Percentiles rank a stretch among this genome's conserved stretches.
Evolutionary conservation across 768 basidiomycete genomes (phyloP).

Genomic region (Mycena latifolia): DNA sequence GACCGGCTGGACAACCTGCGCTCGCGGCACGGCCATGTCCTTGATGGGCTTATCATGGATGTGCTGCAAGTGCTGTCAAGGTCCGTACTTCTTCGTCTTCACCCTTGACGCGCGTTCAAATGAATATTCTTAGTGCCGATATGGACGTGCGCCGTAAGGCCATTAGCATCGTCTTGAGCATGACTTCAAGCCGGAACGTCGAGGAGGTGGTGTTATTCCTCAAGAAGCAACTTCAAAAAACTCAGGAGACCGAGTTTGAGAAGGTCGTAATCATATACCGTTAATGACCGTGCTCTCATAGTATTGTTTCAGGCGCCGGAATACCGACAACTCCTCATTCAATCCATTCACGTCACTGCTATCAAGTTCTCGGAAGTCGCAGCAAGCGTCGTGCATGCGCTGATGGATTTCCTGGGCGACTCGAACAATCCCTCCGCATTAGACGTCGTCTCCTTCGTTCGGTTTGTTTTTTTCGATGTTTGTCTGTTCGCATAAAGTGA

Average conservation of each 20-base stretch:
- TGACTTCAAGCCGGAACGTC: constrained; percentile 95
- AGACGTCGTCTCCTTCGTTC: constrained; percentile 86
- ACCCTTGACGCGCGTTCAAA: constrained; percentile 1
- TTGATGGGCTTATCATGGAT: constrained; percentile 96
- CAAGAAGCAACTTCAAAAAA: constrained; percentile 97
- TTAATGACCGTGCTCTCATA: background rate
- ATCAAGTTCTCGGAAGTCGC: constrained; percentile 98
- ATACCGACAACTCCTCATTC: constrained; percentile 96
- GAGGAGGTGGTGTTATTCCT: constrained; percentile 97
- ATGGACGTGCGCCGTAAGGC: constrained; percentile 98
- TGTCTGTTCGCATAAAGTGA: no score
- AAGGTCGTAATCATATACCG: constrained; percentile 65
- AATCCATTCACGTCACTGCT: constrained; percentile 96
- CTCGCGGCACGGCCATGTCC: constrained; percentile 86
- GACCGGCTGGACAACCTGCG: constrained; percentile 89
- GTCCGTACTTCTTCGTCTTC: constrained; percentile 47
- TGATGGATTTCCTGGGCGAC: constrained; percentile 96
- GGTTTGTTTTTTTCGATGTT: constrained; percentile 46
- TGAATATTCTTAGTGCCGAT: constrained; percentile 72
- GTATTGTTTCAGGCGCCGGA: constrained; percentile 76
- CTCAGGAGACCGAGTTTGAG: constrained; percentile 92
- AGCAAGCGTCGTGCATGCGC: constrained; percentile 91
- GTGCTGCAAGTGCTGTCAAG: constrained; percentile 91
- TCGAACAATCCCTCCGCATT: constrained; percentile 95
- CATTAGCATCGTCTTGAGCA: constrained; percentile 87